Evolutionary conservation across 352 stramenopile species (phyloP).

Genomic region (Phytophthora melonis): DNA sequence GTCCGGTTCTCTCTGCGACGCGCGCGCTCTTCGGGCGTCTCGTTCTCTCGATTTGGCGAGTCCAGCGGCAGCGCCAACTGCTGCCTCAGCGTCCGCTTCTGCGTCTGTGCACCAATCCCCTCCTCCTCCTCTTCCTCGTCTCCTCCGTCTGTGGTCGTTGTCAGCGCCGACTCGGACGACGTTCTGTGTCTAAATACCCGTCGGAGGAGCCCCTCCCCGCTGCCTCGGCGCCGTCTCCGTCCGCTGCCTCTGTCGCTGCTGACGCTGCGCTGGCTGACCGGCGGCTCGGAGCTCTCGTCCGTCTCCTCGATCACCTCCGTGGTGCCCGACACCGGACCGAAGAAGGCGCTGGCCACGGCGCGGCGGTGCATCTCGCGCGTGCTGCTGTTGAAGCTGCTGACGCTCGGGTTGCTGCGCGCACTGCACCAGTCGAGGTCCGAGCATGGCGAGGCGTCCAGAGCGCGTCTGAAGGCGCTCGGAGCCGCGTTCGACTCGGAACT

Average conservation of each 20-base stretch:
- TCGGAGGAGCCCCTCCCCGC: slow-evolving; percentile 15
- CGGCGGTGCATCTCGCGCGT: slow-evolving; percentile 47
- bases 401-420: slow-evolving; percentile 54
- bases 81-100: slow-evolving; percentile 16
- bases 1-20: slow-evolving; percentile 57
- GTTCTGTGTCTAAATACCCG: slow-evolving; percentile 33
- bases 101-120: background rate
- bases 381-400: slow-evolving; percentile 64
- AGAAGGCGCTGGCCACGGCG: slow-evolving; percentile 49
- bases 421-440: slow-evolving; percentile 41
- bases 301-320: slow-evolving; percentile 40
- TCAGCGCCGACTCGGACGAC: slow-evolving; percentile 35
- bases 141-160: background rate
- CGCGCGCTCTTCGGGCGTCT: slow-evolving; percentile 36
- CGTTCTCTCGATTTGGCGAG: slow-evolving; percentile 20
- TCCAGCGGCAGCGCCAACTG: slow-evolving; percentile 38
- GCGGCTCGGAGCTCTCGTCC: slow-evolving; percentile 23
- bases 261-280: slow-evolving; percentile 24
- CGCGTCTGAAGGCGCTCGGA: background rate
- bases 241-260: slow-evolving; percentile 16
- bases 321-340: slow-evolving; percentile 45
- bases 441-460: slow-evolving; percentile 20
- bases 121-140: background rate
- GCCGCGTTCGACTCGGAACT: slow-evolving; percentile 15
- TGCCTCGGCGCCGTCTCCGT: slow-evolving; percentile 12